Evolutionary conservation across 2,329 filamentous ascomycete genomes (phyloP).

Genomic region (Penicillium digitatum): DNA sequence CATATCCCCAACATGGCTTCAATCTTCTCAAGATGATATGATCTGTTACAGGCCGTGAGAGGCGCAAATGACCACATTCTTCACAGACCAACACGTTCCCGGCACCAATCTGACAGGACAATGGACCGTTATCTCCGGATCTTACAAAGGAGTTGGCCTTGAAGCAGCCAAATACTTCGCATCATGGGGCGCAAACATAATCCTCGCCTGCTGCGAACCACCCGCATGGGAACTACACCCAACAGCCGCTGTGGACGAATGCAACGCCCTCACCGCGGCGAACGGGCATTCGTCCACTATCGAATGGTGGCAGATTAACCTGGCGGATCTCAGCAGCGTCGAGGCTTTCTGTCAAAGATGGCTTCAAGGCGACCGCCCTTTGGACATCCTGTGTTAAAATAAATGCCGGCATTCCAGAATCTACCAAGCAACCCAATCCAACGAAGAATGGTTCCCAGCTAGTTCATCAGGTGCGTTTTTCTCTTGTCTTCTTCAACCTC

Average conservation of each 20-base stretch:
- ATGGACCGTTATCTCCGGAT: constrained; percentile 18
- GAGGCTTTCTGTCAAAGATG: constrained; percentile 13
- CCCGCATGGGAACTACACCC: constrained; percentile 13
- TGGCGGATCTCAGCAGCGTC: constrained; percentile 14
- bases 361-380: constrained; percentile 5
- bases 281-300: constrained; percentile 8
- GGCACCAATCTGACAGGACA: constrained; percentile 2
- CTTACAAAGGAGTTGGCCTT: constrained; percentile 16
- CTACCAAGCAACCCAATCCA: background rate
- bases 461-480: constrained; percentile 11
- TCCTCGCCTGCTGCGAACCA: constrained; percentile 17
- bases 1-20: background rate
- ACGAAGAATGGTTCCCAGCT: constrained; percentile 16
- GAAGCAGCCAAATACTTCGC: constrained; percentile 16
- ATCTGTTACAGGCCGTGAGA: background rate
- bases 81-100: constrained; percentile 9
- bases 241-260: constrained; percentile 8
- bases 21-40: background rate
- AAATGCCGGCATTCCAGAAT: constrained; percentile 10
- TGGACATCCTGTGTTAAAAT: constrained; percentile 18
- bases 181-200: constrained; percentile 17
- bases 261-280: constrained; percentile 4
- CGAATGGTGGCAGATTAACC: constrained; percentile 16
- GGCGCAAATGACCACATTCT: background rate
- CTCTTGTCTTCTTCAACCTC: background rate